A percentile compares a stretch with the other conserved stretches of the same genome.
Evolutionary conservation across 495 filamentous ascomycete species (phyloP).

Genomic region (Daldinia decipiens): DNA sequence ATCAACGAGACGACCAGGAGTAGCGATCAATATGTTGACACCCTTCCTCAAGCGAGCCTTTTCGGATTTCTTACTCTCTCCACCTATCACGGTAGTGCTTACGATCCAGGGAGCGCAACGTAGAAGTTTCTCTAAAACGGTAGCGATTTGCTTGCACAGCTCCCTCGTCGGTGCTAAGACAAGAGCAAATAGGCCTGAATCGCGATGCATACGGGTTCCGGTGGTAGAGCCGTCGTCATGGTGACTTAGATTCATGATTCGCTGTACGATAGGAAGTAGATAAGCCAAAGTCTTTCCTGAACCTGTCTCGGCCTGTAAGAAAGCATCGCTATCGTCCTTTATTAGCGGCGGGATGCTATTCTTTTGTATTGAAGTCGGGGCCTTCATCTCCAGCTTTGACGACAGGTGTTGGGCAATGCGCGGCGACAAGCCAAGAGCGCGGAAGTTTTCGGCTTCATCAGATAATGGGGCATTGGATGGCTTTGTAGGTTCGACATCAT

Average conservation of each 20-base stretch:
- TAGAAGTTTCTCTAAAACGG: slow-evolving; percentile 82
- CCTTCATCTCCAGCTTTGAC: slow-evolving; percentile 85
- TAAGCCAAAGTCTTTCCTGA: slow-evolving; percentile 98
- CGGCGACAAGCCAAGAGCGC: slow-evolving; percentile 78
- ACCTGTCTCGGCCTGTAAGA: slow-evolving; percentile 95
- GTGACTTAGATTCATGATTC: slow-evolving; percentile 80
- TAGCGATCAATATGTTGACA: slow-evolving; percentile 93
- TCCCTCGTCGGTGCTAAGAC: slow-evolving; percentile 92
- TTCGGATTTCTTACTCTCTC: slow-evolving; percentile 96
- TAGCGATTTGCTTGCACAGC: slow-evolving; percentile 89
- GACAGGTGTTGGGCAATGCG: slow-evolving; percentile 83
- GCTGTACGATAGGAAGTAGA: slow-evolving; percentile 87
- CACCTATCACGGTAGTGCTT: slow-evolving; percentile 89
- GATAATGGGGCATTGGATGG: slow-evolving; percentile 97
- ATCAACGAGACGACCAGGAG: slow-evolving; percentile 87
- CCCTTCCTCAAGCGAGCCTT: slow-evolving; percentile 93
- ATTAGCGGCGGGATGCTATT: slow-evolving; percentile 81
- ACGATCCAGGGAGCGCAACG: slow-evolving; percentile 90
- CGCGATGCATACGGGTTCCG: slow-evolving; percentile 69
- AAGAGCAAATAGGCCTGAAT: slow-evolving; percentile 92
- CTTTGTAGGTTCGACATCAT: slow-evolving; percentile 64
- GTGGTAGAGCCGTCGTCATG: slow-evolving; percentile 57
- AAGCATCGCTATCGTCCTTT: slow-evolving; percentile 87
- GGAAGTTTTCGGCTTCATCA: slow-evolving; percentile 84
- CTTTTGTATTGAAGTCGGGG: slow-evolving; percentile 94